These are phyloP conservation scores for Amaranthus palmeri DNA, from an alignment of 148 eudicot genomes.

Conservation along the genomic window DNA sequence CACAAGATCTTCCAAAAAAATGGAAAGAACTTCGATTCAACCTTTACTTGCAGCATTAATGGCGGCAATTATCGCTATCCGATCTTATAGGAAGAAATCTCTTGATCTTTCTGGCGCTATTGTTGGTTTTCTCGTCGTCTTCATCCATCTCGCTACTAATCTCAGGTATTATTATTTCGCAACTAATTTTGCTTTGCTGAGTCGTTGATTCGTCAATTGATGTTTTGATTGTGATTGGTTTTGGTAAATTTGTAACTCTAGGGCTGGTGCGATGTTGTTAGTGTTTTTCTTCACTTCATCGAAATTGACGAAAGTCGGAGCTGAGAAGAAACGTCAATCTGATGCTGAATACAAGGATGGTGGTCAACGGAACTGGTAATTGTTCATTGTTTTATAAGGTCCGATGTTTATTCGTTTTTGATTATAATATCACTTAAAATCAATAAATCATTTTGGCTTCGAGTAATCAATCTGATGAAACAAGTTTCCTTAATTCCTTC, in stretches of 20 bases:
- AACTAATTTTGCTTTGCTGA: neutral
- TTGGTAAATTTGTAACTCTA: constrained; percentile 16
- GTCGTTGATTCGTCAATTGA: constrained; percentile 6
- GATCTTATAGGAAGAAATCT: constrained; percentile 69
- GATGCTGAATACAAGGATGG: constrained; percentile 89
- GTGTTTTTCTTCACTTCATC: constrained; percentile 85
- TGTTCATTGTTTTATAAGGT: neutral
- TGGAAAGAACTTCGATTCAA: constrained; percentile 44
- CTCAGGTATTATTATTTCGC: constrained; percentile 41
- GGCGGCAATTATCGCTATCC: constrained; percentile 51
- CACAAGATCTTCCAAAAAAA: neutral
- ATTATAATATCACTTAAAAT: too few relatives aligned
- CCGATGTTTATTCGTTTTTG: neutral
- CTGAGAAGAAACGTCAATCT: constrained; percentile 62
- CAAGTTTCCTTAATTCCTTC: too few relatives aligned
- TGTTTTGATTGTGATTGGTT: neutral
- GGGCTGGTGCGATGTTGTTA: constrained; percentile 77
- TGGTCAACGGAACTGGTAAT: constrained; percentile 93
- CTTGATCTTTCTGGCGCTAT: constrained; percentile 74
- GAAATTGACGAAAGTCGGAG: constrained; percentile 72
- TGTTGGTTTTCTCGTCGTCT: constrained; percentile 62
- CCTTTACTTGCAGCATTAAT: constrained; percentile 42
- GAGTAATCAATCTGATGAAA: too few relatives aligned
- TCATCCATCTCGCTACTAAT: constrained; percentile 59
- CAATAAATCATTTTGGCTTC: too few relatives aligned